Base-by-base conservation (phyloP, 805 yeast genomes). In the Metschnikowia gruessii region DNA sequence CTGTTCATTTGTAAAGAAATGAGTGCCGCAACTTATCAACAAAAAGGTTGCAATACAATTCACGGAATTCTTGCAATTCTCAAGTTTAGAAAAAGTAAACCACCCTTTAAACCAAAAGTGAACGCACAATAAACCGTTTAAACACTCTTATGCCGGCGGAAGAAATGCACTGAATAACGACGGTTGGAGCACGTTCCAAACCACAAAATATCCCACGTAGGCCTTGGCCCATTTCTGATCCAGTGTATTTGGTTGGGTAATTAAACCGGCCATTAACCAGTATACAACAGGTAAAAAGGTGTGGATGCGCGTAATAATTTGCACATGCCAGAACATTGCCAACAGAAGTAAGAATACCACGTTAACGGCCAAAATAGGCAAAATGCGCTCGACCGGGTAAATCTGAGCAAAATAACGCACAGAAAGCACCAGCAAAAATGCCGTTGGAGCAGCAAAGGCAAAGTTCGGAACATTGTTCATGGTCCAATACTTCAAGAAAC, bases 401-500 rank as follows among this genome's bases (percentile, higher is more conserved):
- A 63, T 57, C 34, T 55, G 44, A 7, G 60, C 48, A 62, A 74
- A 76, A 45, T 63, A 69, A 18, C 61, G 48, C 1, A 76, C 53
- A 1, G 87, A 66, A 15, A 63, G 54, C 0, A 58, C 39, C 35
- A 85, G 62, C 2, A 85, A 60, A 1, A 70, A 21, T 6, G 87
- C 59, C 15, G 82, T 80, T 2, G 98, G 98, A 1, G 78, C 46
- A 0, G 87, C 92, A 56, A 94, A 71, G 9, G 82, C 24, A 61
- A 94, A 92, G 63, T 91, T 87, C 10, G 97, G 96, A 7, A 87
- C 64, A 57, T 94, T 92, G 58, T 81, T 81, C 0, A 73, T 48
- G 0, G 94, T 85, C 92, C 97, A 94, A 65, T 94, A 94, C 34
- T 66, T 71, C 46, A 94, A 63, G 43, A 91, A 80, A 0, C 99